Evolutionary conservation across 805 yeast species (phyloP), one percentile per base, ranked within the genome.

Genomic region (Metschnikowia kunwiensis): DNA sequence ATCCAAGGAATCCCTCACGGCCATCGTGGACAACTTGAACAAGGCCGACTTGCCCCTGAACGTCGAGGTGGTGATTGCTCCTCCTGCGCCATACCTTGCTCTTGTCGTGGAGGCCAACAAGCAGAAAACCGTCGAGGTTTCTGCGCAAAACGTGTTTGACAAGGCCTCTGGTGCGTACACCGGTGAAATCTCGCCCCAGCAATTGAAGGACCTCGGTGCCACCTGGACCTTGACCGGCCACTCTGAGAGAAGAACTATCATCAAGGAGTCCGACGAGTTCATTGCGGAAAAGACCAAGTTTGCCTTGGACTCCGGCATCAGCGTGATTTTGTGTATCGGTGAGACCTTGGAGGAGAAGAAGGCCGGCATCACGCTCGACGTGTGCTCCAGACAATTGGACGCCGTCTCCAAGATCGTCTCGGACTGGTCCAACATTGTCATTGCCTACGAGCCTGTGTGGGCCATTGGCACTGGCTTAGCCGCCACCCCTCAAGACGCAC

Each of bases 381-480:
- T 93, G 47, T 82, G 86, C 68, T 77, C 83, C 64, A 80, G 85
- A 74, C 97, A 93, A 77, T 75, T 91, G 60, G 75, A 78, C 52
- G 96, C 97, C 46, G 97, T 84, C 45, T 70, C 84, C 58, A 83
- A 79, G 62, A 73, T 82, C 44, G 81, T 87, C 47, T 60, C 65
- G 42, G 97, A 89, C 80, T 91, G 97, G 97, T 57, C 83, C 48
- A 76, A 85, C 67, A 75, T 93, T 52, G 97, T 93, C 50, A 72
- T 93, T 65, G 98, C 98, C 59, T 93, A 93, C 74, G 98, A 93
- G 75, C 98, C 98, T 57, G 96, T 93, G 53, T 93, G 98, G 98
- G 98, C 98, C 57, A 93, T 93, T 57, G 98, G 98, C 67, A 89
- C 97, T 55, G 98, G 98, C 62, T 80, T 93, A 61, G 96, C 97